Base-by-base conservation (phyloP, 805 yeast species). In the Teunomyces barrocoloradensis region DNA sequence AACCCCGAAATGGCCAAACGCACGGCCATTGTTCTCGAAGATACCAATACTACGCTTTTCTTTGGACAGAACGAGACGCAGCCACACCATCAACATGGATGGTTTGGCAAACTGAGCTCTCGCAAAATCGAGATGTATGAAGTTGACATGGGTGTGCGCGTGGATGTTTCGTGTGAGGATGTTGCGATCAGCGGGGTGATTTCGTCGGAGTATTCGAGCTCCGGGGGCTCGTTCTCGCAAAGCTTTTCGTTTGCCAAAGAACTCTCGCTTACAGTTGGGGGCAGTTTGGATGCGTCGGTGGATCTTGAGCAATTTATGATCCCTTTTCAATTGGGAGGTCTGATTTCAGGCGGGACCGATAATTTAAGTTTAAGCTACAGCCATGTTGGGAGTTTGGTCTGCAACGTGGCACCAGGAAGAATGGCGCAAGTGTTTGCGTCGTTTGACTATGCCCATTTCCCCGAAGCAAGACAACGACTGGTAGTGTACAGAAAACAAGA, bases 401-500 rank as follows among this genome's bases (percentile, higher is more conserved):
- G 65, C 29, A 49, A 46, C 18, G 49, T 52, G 4, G 46, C 42
- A 4, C 56, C 61, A 1, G 59, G 59, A 9, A 42, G 41, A 29
- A 53, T 39, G 17, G 53, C 53, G 18, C 64, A 60, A 41, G 54
- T 61, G 7, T 56, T 60, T 33, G 51, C 53, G 1, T 43, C 58
- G 5, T 44, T 52, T 17, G 40, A 27, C 9, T 56, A 50, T 32
- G 44, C 36, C 12, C 30, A 13, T 17, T 61, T 54, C 44, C 57
- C 59, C 2, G 20, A 43, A 3, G 59, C 63, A 11, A 42, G 46
- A 37, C 47, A 43, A 29, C 34, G 57, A 15, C 38, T 34, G 15
- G 52, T 54, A 3, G 6, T 28, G 11, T 50, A 44, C 29, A 41
- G 35, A n/a, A 45, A 11, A 11, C 15, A 20, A 12, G 15, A 18